Conservation (phyloP, 2,329 filamentous ascomycete species). For the Aspergillus fischeri region DNA sequence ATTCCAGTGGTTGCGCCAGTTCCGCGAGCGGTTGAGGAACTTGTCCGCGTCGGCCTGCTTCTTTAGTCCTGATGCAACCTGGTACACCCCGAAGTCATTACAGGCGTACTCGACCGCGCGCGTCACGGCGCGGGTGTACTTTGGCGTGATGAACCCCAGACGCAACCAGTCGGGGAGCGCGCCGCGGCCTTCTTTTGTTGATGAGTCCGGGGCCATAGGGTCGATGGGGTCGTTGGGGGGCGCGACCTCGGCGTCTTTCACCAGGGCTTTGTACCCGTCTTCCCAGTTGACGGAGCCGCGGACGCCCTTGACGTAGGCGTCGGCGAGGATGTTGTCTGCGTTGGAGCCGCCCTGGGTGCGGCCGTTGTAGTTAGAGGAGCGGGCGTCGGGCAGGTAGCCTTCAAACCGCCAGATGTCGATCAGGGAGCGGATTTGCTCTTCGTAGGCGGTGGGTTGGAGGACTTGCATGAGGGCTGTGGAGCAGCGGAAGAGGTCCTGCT, state of each 20-base stretch:
- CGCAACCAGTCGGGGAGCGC: constrained; percentile 65
- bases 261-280: constrained; percentile 60
- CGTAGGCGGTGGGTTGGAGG: constrained; percentile 58
- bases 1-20: constrained; percentile 73
- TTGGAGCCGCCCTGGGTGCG: constrained; percentile 67
- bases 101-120: constrained; percentile 64
- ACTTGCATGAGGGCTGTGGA: constrained; percentile 63
- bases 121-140: constrained; percentile 58
- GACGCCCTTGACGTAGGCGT: constrained; percentile 66
- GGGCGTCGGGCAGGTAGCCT: constrained; percentile 61
- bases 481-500: constrained; percentile 56
- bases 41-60: constrained; percentile 49
- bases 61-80: constrained; percentile 59
- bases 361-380: constrained; percentile 66
- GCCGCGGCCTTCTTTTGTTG: constrained; percentile 64
- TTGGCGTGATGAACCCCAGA: constrained; percentile 62
- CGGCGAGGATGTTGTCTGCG: constrained; percentile 67
- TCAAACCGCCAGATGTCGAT: constrained; percentile 65
- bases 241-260: constrained; percentile 61
- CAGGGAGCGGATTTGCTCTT: constrained; percentile 62
- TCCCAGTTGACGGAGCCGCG: constrained; percentile 60
- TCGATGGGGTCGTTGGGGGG: constrained; percentile 58
- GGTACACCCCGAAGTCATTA: constrained; percentile 65
- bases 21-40: constrained; percentile 60
- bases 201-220: constrained; percentile 51